Conservation (phyloP, 179 eudicot species). For the Carnegiea gigantea region DNA sequence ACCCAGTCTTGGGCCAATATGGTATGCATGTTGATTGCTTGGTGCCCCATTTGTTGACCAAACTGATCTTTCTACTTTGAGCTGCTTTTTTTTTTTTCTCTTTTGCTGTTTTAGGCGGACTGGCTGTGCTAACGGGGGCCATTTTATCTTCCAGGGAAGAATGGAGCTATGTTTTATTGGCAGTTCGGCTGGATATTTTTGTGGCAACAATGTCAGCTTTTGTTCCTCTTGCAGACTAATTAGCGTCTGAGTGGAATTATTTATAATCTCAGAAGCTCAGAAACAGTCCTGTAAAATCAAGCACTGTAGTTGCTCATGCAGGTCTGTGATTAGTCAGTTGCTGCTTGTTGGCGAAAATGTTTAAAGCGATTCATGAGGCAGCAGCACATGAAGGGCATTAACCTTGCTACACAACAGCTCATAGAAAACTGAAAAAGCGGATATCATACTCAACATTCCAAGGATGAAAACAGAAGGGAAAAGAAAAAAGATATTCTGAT, state of each 20-base stretch:
- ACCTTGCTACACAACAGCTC: slow-evolving; percentile 9
- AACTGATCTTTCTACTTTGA: too few species aligned
- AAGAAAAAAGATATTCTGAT: not conserved
- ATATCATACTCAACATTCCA: not conserved
- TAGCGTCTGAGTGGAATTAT: slow-evolving; percentile 8
- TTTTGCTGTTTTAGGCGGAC: not conserved
- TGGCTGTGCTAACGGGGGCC: slow-evolving; percentile 11
- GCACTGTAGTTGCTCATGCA: slow-evolving; percentile 5
- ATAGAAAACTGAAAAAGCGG: slow-evolving; percentile 4
- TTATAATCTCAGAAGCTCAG: slow-evolving; percentile 13
- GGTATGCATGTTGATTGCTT: too few species aligned
- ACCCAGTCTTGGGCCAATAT: too few species aligned
- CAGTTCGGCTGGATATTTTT: slow-evolving; percentile 9
- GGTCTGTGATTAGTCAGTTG: not conserved
- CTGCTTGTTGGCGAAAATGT: slow-evolving; percentile 1
- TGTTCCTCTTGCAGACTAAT: slow-evolving; percentile 5
- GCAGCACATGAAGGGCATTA: not conserved
- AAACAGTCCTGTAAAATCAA: slow-evolving; percentile 2
- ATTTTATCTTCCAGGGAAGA: not conserved
- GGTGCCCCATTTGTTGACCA: too few species aligned
- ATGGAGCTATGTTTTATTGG: slow-evolving; percentile 2
- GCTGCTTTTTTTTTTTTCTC: not conserved
- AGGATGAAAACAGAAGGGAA: not conserved
- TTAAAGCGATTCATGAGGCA: not conserved
- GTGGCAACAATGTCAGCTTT: slow-evolving; percentile 1